Evolutionary conservation across 352 stramenopile genomes (phyloP).

Genomic region (Blastocystis sp.): DNA sequence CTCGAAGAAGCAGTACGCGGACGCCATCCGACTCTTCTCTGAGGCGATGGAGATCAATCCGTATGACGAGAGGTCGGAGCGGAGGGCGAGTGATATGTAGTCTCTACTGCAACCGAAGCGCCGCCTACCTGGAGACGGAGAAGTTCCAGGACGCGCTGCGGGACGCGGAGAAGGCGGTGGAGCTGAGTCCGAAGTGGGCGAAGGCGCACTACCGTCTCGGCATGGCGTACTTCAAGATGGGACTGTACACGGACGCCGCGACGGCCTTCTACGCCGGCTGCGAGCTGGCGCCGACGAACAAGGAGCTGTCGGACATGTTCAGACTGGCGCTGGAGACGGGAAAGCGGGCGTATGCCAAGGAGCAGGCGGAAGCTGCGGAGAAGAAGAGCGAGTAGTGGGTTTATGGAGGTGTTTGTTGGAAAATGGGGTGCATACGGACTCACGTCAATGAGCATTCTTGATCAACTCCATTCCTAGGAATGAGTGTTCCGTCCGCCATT

Average conservation of each 20-base stretch:
- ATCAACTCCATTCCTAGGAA: neutral
- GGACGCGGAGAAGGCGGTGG: conserved; percentile 30
- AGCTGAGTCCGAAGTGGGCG: conserved; percentile 49
- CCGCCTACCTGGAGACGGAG: conserved; percentile 15
- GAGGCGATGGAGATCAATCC: conserved; percentile 42
- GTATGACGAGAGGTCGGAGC: neutral
- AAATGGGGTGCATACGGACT: too few species aligned
- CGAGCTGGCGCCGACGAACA: conserved; percentile 53
- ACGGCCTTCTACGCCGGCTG: conserved; percentile 37
- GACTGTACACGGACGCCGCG: conserved; percentile 42
- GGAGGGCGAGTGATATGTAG: neutral
- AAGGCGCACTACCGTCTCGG: conserved; percentile 41
- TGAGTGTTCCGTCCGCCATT: conserved; percentile 9
- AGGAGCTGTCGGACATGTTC: conserved; percentile 53
- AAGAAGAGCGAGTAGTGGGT: neutral
- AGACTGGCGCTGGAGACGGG: conserved; percentile 23
- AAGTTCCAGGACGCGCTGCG: conserved; percentile 19
- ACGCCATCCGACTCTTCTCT: neutral
- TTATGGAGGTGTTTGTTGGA: conserved; percentile 31
- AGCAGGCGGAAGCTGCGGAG: conserved; percentile 21
- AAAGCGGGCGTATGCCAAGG: conserved; percentile 15
- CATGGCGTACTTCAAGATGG: conserved; percentile 44
- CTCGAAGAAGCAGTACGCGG: neutral
- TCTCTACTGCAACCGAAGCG: conserved; percentile 2
- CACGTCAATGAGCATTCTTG: too few species aligned